Evolutionary conservation across 805 yeast species (phyloP).

Genomic region (Wickerhamomyces queroliae): DNA sequence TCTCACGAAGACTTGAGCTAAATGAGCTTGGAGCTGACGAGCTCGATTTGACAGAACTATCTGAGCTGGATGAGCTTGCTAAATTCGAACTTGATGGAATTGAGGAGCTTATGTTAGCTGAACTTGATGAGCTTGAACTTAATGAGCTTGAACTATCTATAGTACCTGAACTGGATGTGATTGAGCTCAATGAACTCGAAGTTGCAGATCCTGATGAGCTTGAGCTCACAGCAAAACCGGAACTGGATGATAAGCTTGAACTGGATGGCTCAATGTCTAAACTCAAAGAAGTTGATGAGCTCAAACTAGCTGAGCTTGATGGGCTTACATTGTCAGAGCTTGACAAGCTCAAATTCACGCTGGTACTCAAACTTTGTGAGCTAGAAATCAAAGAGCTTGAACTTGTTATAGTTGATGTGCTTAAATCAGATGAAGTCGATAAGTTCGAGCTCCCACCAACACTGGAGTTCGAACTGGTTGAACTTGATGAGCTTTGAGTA

Average conservation of each 20-base stretch:
- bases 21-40: not conserved
- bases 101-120: not conserved
- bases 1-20: too few species aligned
- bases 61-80: too few species aligned
- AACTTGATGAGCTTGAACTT: not conserved
- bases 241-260: not conserved
- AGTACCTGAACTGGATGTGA: not conserved
- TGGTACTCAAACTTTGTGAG: too few species aligned
- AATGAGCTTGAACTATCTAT: not conserved
- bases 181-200: not conserved
- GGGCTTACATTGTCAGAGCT: too few species aligned
- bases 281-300: too few species aligned
- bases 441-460: too few species aligned
- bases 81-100: not conserved
- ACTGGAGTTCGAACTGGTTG: not conserved
- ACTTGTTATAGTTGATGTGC: not conserved
- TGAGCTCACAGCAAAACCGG: too few species aligned
- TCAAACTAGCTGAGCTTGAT: not conserved
- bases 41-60: too few species aligned
- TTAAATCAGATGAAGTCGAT: not conserved
- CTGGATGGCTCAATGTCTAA: not conserved
- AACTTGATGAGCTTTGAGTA: not conserved
- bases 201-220: not conserved
- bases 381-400: not conserved
- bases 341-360: not conserved